phyloP scores from a whole-genome alignment of 306 rosid species.

The Hippophae tibetana region DNA sequence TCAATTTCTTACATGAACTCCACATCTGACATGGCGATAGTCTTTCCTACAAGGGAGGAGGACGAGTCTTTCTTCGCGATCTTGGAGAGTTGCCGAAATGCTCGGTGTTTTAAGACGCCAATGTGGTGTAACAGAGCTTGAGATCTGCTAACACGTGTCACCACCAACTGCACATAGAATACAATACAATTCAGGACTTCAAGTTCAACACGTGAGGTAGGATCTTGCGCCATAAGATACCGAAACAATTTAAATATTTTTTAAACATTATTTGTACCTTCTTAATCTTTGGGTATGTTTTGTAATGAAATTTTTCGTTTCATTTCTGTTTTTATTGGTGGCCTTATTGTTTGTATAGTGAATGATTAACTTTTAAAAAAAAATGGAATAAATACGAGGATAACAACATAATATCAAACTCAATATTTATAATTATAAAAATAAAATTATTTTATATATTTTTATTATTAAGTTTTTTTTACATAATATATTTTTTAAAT shows the following conservation, averaged over 20 bases:
- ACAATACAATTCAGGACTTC: too few species aligned
- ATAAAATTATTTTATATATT: too few species aligned
- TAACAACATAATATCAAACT: too few species aligned
- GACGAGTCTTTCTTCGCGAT: constrained; percentile 76
- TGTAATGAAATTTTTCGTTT: too few species aligned
- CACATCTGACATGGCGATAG: constrained; percentile 30
- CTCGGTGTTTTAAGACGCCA: constrained; percentile 53
- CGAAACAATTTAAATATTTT: not conserved
- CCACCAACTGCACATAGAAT: not conserved
- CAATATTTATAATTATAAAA: too few species aligned
- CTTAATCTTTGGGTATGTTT: too few species aligned
- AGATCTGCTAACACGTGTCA: constrained; percentile 36
- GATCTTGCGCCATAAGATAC: constrained; percentile 24
- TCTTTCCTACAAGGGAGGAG: constrained; percentile 75
- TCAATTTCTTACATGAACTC: not conserved
- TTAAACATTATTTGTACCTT: not conserved
- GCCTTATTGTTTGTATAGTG: too few species aligned
- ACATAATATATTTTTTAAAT: too few species aligned
- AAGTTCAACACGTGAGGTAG: constrained; percentile 3
- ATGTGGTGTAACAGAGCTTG: constrained; percentile 35
- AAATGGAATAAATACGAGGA: too few species aligned
- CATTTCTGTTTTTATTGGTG: too few species aligned
- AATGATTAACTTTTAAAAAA: too few species aligned
- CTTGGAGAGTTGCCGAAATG: constrained; percentile 91
- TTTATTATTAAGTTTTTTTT: too few species aligned